Conservation (phyloP, 2,329 filamentous ascomycete species). For the Botryotinia convoluta region DNA sequence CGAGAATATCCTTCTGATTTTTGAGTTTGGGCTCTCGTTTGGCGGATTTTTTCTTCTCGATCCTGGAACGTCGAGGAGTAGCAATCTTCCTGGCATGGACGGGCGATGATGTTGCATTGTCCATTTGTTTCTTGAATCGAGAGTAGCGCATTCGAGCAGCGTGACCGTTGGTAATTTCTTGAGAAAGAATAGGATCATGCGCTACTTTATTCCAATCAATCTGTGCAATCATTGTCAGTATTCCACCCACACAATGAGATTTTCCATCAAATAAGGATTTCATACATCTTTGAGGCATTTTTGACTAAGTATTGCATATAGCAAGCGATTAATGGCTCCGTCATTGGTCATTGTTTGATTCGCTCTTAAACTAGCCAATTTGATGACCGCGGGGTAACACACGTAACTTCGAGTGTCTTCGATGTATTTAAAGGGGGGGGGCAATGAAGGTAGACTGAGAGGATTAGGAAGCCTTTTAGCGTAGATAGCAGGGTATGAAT, state of each 20-base stretch:
- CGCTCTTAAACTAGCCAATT: slow-evolving; percentile 39
- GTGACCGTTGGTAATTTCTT: slow-evolving; percentile 54
- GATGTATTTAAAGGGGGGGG: neutral
- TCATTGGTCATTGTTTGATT: slow-evolving; percentile 45
- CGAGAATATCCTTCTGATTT: neutral
- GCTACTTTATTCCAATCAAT: slow-evolving; percentile 54
- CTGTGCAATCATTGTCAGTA: slow-evolving; percentile 36
- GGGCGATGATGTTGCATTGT: slow-evolving; percentile 39
- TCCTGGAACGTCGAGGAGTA: slow-evolving; percentile 25
- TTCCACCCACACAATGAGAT: neutral
- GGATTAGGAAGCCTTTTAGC: neutral
- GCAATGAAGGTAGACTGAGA: neutral
- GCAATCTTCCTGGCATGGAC: slow-evolving; percentile 22
- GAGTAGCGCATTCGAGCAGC: slow-evolving; percentile 57
- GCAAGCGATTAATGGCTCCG: slow-evolving; percentile 48
- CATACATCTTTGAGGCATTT: slow-evolving; percentile 50
- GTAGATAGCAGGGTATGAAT: neutral
- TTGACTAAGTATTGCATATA: slow-evolving; percentile 56
- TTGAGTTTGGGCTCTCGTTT: slow-evolving; percentile 15
- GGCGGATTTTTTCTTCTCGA: slow-evolving; percentile 26
- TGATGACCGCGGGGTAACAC: slow-evolving; percentile 15
- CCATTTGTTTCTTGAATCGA: slow-evolving; percentile 52
- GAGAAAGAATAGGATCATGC: slow-evolving; percentile 37
- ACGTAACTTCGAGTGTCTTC: neutral
- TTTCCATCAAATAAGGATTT: slow-evolving; percentile 22